Conservation (phyloP, 768 basidiomycete species). For the Grammothele lineata region DNA sequence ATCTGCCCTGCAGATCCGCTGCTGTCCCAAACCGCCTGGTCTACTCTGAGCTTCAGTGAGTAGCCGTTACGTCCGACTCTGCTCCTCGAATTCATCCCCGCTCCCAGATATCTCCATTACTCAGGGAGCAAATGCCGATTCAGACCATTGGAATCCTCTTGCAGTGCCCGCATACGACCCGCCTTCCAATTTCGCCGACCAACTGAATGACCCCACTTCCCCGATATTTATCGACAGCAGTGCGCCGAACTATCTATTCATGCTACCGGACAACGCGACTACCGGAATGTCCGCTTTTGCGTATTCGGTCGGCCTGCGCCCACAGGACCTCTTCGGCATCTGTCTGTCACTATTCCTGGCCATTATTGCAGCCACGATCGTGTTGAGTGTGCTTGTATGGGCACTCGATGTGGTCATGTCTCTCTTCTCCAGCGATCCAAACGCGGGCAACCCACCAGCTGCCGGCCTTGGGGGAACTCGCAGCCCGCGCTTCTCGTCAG, state of each 20-base stretch:
- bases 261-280: conserved; percentile 55
- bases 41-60: conserved; percentile 72
- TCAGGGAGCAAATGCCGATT: conserved; percentile 34
- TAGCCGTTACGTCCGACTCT: conserved; percentile 3
- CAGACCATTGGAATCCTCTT: conserved; percentile 67
- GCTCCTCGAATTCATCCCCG: conserved; percentile 13
- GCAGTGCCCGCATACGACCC: conserved; percentile 54
- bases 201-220: conserved; percentile 65
- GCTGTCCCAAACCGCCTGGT: conserved; percentile 84
- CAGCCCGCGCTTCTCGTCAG: conserved; percentile 38
- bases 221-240: conserved; percentile 71
- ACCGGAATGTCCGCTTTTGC: conserved; percentile 82
- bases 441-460: conserved; percentile 26
- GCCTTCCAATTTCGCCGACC: conserved; percentile 66
- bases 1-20: conserved; percentile 87
- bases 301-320: conserved; percentile 75
- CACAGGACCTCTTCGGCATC: conserved; percentile 76
- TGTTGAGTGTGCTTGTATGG: conserved; percentile 71
- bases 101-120: conserved; percentile 72
- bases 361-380: conserved; percentile 68
- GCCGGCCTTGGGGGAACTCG: conserved; percentile 27
- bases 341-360: conserved; percentile 82
- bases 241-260: conserved; percentile 70
- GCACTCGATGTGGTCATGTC: conserved; percentile 54
- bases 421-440: conserved; percentile 27